phyloP scores from a whole-genome alignment of 306 rosid species.

The Carpinus viminea region DNA sequence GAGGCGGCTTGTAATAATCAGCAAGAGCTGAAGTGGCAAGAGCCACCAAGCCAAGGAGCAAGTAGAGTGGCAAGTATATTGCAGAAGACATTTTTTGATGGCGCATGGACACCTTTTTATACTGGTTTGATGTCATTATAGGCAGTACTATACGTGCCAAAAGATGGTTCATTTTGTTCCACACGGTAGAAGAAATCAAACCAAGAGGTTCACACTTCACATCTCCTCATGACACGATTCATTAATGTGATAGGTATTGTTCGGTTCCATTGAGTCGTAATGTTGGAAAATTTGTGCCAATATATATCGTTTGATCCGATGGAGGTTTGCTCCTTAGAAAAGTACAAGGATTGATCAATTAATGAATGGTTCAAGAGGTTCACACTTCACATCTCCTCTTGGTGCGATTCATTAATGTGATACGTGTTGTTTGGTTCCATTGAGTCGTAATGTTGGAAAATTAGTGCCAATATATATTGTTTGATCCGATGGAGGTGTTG shows the following conservation, averaged over 20 bases:
- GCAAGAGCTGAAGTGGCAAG: not conserved
- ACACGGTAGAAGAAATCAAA: no score
- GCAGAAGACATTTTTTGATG: not conserved
- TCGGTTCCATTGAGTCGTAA: not conserved
- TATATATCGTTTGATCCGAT: no score
- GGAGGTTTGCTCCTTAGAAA: no score
- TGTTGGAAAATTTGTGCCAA: no score
- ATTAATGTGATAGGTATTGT: not conserved
- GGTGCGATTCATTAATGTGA: not conserved
- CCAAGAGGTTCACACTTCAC: no score
- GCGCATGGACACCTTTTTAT: not conserved
- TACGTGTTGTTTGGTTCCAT: not conserved
- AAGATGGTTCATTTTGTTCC: not conserved
- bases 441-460: no score
- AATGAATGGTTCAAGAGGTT: no score
- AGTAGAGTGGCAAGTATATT: not conserved
- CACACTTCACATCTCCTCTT: no score
- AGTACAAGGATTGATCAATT: no score
- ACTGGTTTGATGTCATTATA: not conserved
- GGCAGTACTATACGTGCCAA: not conserved
- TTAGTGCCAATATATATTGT: no score
- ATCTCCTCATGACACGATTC: not conserved
- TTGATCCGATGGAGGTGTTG: no score
- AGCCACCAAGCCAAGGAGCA: slow-evolving; percentile 2
- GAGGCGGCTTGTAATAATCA: not conserved